A percentile compares a stretch with the other conserved stretches of the same genome.
These are phyloP conservation scores for Phialocephala sp. DNA, from an alignment of 2,329 filamentous ascomycete species.

Conservation along the genomic window DNA sequence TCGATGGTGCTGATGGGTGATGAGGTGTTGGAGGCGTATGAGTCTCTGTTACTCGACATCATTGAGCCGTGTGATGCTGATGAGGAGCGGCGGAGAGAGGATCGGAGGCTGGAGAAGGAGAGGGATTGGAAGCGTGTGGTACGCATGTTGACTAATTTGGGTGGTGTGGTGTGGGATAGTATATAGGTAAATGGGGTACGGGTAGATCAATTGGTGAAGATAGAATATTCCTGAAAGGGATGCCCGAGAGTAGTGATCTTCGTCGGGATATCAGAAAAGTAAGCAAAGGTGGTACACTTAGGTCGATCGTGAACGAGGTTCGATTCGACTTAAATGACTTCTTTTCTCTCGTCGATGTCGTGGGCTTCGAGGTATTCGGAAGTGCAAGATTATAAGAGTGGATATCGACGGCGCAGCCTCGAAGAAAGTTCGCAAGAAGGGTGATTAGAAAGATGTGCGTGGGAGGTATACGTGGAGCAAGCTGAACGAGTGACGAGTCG, in stretches of 20 bases:
- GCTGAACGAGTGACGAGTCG: slow-evolving; percentile 40
- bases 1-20: slow-evolving; percentile 57
- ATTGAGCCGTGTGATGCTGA: slow-evolving; percentile 44
- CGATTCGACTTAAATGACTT: slow-evolving; percentile 11
- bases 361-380: slow-evolving; percentile 8
- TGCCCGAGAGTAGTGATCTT: slow-evolving; percentile 8
- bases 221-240: background rate
- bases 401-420: slow-evolving; percentile 35
- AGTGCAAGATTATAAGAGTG: slow-evolving; percentile 20
- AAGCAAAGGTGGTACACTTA: background rate
- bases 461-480: slow-evolving; percentile 25
- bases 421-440: slow-evolving; percentile 20
- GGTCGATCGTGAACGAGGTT: slow-evolving; percentile 17
- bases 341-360: slow-evolving; percentile 2
- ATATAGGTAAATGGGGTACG: background rate
- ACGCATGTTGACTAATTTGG: slow-evolving; percentile 36
- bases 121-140: slow-evolving; percentile 41
- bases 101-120: slow-evolving; percentile 61
- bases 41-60: slow-evolving; percentile 41
- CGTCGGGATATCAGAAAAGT: slow-evolving; percentile 16
- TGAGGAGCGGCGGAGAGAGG: slow-evolving; percentile 58
- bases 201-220: slow-evolving; percentile 10
- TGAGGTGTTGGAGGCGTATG: slow-evolving; percentile 52
- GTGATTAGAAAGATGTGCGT: slow-evolving; percentile 8
- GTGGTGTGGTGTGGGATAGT: background rate